Evolutionary conservation across 768 basidiomycete genomes (phyloP), one percentile per base, ranked within the genome.

Genomic region (Tulasnella sp.): DNA sequence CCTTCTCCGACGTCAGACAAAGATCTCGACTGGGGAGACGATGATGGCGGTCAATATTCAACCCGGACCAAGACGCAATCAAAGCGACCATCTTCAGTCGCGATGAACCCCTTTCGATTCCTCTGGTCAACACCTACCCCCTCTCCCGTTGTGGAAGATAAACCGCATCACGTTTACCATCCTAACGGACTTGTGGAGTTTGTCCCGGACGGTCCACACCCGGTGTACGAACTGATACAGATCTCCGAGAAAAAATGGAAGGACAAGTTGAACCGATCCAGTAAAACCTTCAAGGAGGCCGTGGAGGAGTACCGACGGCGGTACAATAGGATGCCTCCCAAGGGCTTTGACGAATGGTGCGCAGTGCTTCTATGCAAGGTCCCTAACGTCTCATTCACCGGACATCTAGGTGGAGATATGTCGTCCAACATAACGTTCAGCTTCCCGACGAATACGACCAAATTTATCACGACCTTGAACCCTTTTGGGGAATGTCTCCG

Each of bases 361-460:
- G 78, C 70, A 7, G n/a, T 12, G 4, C 58, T 6, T 29, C 58
- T 31, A 29, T 7, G 14, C 25, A 31, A 64, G 14, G 58, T 2
- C 4, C 7, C 5, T 64, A 25, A 22, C 15, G 11, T 37, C 67
- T 15, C 1, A n/a, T 25, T 36, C 37, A 15, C 2, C 42, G 31
- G 29, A 29, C 25, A 31, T 64, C 25, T 45, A 81, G 86, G 86
- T 88, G 87, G 87, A 78, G 81, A 14, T 88, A 87, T 79, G 84
- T 85, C n/a, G 77, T 83, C 64, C 79, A 83, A 45, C 80, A 88
- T 79, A 82, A 86, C 49, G 85, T 89, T 34, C 85, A 85, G 71
- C 82, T 88, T 12, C 85, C 85, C 12, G 87, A 88, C 79, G 88
- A 88, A 77, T 89, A 88, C 78, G 68, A 88, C 79, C 85, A 86